Base-by-base conservation (phyloP, 768 basidiomycete genomes). In the Suillus variegatus region DNA sequence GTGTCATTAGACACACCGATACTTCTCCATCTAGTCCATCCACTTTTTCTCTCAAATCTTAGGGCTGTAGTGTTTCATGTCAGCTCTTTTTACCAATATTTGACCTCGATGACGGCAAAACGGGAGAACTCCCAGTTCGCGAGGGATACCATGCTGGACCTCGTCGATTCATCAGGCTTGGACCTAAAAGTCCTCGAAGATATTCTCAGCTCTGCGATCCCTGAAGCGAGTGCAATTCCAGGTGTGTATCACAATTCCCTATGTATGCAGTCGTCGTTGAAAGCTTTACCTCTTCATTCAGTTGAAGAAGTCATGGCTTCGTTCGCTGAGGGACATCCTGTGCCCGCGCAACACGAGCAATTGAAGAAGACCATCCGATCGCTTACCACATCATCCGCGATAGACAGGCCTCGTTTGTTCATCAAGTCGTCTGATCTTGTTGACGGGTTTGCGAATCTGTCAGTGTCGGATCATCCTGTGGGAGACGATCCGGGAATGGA, bases 381-480 rank as follows among this genome's bases (percentile, higher is more conserved):
- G 51, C 75, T 94, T 35, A 78, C 80, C 4, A 73, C 78, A 25
- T 82, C 87, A 0, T 66, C 80, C 0, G 77, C 85, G n/a, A 74
- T 93, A 46, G 82, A 89, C 76, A 90, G 89, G 70, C 78, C 90
- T 1, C 82, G 81, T 10, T 78, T 93, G 43, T 93, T 93, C 71
- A 84, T 94, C 72, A 92, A 90, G 71, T 83, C 90, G 2, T 78
- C 74, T 12, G 90, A 93, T 67, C 82, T 93, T n/a, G 78, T 90
- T 7, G 89, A 91, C 69, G 88, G 87, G 8, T 74, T 87, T 25
- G 73, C 82, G 13, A 82, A 76, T 43, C 70, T 87, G 44, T 75
- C 77, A 1, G 74, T 80, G 8, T 64, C 80, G 43, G 81, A 78
- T 22, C 72, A 69, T 22, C 68, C 74, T 32, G 78, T 78, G 65